These are phyloP conservation scores for Monosporozyma unispora DNA, from an alignment of 805 yeast genomes.

Conservation along the genomic window DNA sequence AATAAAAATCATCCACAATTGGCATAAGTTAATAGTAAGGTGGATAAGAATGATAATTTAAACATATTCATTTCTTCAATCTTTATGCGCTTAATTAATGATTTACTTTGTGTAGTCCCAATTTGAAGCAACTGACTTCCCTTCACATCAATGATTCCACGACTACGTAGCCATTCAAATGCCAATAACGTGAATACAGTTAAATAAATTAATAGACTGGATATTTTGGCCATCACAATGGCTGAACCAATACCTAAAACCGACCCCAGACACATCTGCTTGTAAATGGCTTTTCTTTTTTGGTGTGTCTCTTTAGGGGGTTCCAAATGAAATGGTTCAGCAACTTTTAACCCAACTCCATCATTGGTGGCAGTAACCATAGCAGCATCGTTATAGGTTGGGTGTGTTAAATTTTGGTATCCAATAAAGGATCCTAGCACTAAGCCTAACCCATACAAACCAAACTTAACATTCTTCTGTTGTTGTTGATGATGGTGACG, in stretches of 20 bases:
- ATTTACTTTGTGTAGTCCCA: constrained; percentile 11
- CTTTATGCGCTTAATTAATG: constrained; percentile 11
- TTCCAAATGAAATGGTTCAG: neutral
- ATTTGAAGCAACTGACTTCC: constrained; percentile 7
- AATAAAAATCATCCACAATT: neutral
- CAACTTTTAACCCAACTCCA: neutral
- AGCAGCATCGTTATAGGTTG: neutral
- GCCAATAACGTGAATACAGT: constrained; percentile 15
- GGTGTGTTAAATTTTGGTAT: neutral
- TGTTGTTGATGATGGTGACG: neutral
- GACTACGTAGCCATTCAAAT: constrained; percentile 21
- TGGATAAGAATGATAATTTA: constrained; percentile 19
- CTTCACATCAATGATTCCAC: constrained; percentile 18
- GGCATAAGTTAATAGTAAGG: constrained; percentile 20
- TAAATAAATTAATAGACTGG: constrained; percentile 17
- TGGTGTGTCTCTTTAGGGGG: neutral
- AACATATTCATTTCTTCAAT: constrained; percentile 18
- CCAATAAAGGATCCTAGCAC: neutral
- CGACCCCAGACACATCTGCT: constrained; percentile 25
- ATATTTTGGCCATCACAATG: constrained; percentile 21
- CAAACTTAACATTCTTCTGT: neutral
- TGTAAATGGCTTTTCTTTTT: constrained; percentile 10
- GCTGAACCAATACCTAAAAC: constrained; percentile 23
- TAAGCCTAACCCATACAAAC: neutral
- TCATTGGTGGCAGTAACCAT: neutral